Percentiles rank a stretch among this genome's conserved stretches.
phyloP scores from a whole-genome alignment of 139 green algal species.

The Chlorella sorokiniana region DNA sequence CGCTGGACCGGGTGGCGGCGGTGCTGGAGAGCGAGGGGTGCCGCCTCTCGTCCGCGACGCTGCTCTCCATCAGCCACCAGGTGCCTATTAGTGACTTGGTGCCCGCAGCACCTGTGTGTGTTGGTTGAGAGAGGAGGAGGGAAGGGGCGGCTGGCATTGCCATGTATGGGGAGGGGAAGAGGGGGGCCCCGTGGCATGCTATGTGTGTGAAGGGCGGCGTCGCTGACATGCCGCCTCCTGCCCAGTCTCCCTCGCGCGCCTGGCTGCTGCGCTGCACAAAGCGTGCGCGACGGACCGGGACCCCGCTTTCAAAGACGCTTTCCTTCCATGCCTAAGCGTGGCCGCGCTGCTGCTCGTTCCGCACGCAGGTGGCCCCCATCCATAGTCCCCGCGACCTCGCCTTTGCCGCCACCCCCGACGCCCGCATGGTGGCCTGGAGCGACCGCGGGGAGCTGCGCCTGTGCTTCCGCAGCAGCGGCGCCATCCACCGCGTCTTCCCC shows the following conservation, averaged over 20 bases:
- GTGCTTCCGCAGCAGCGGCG: background rate
- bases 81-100: too few relatives aligned
- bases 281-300: too few relatives aligned
- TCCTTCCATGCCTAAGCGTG: background rate
- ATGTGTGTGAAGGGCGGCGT: too few relatives aligned
- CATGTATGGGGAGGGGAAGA: too few relatives aligned
- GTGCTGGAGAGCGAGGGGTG: background rate
- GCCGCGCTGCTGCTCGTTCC: background rate
- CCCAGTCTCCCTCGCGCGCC: too few relatives aligned
- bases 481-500: background rate
- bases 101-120: too few relatives aligned
- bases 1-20: background rate
- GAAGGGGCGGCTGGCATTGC: too few relatives aligned
- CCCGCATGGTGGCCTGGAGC: background rate
- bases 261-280: too few relatives aligned
- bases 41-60: constrained; percentile 5
- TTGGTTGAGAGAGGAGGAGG: too few relatives aligned
- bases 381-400: background rate
- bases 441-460: background rate
- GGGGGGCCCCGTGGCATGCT: too few relatives aligned
- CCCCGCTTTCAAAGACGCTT: background rate
- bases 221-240: too few relatives aligned
- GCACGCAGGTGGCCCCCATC: constrained; percentile 1
- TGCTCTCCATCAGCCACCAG: constrained; percentile 10
- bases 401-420: background rate